Evolutionary conservation across 345 rosid genomes (phyloP), one percentile per base, ranked within the genome.

Genomic region (Boechera retrofracta): DNA sequence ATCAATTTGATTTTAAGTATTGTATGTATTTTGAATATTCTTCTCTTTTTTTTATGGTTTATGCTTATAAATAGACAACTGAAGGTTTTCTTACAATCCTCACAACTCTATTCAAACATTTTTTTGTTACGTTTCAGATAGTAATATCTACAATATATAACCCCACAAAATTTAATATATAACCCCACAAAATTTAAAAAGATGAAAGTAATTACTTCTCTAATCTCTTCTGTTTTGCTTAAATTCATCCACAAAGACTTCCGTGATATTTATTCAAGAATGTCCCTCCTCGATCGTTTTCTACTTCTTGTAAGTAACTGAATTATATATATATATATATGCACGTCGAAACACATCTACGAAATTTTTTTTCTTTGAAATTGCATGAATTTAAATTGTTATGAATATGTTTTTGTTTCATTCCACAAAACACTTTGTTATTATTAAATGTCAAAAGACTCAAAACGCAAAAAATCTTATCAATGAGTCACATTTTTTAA

Each of bases 161-260:
- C 13, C 4, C 39, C 28, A 41, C 1, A 12, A 45, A 48, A 18
- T 4, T 26, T 15, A 56, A 10, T 16, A 16, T 16, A 21, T 21
- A 36, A 60, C 13, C 4, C 39, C 28, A 41, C 1, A 12, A 45
- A 48, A 18, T 4, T 26, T 15, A 56, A 10, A 1, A 72, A 1
- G 42, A 71, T 76, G 80, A 48, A 42, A 13, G 53, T 15, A 49
- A 21, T 71, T 75, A 53, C 51, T 11, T 42, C 77, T 36, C 45
- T 71, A 45, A n/a, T 80, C 6, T 75, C 62, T 10, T 35, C 58
- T 10, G 1, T 45, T 28, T 35, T 80, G 15, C 59, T 24, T 44
- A 67, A 51, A 47, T 85, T 77, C 69, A 42, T 85, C 76, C 83
- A 80, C 64, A 4, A 61, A 66, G 88, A 85, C 58, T 83, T 85